Evolutionary conservation across 495 filamentous ascomycete species (phyloP).

Genomic region (Cetradonia linearis): DNA sequence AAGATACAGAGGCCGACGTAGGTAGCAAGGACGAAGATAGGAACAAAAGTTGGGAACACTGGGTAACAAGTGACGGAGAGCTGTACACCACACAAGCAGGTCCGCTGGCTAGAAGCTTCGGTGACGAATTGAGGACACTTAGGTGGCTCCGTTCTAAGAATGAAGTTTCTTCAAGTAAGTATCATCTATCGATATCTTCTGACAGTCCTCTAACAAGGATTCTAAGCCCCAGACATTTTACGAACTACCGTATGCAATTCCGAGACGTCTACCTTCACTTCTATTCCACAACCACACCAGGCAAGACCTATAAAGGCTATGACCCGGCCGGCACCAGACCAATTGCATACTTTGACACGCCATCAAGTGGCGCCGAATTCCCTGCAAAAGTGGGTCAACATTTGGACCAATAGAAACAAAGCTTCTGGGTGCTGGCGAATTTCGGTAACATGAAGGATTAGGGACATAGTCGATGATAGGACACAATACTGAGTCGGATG

Average conservation of each 20-base stretch:
- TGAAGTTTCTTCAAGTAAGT: background rate
- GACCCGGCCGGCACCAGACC: background rate
- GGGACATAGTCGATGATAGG: background rate
- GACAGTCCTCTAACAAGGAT: background rate
- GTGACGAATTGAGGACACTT: conserved; percentile 2
- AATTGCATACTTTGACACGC: background rate
- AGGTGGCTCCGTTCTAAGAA: conserved; percentile 3
- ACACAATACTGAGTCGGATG: background rate
- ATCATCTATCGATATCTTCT: conserved; percentile 1
- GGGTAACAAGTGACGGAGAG: background rate
- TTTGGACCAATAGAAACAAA: background rate
- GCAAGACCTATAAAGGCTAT: background rate
- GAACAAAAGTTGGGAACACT: background rate
- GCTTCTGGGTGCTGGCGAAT: background rate
- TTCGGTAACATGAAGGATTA: background rate
- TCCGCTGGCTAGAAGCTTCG: background rate
- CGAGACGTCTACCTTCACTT: background rate
- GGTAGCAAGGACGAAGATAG: background rate
- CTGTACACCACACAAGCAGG: background rate
- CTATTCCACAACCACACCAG: background rate
- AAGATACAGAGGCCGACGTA: background rate
- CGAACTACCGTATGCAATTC: background rate
- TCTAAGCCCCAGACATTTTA: background rate
- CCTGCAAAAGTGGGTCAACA: background rate
- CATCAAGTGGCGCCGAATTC: background rate